Base-by-base conservation (phyloP, 805 yeast genomes). In the Ogataea kodamae region DNA sequence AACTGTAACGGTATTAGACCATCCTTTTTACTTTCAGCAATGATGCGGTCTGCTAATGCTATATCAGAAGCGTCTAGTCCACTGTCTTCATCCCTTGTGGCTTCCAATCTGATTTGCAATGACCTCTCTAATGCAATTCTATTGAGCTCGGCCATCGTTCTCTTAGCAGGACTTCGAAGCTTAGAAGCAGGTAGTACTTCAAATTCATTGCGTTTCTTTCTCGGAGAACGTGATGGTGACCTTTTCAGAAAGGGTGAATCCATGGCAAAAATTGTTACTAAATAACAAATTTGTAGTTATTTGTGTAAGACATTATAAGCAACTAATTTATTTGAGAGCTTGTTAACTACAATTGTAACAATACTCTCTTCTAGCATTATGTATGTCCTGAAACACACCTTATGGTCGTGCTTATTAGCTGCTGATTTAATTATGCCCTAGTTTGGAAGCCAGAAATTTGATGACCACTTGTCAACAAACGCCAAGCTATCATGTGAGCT, bases 71-170 rank as follows among this genome's bases (percentile, higher is more conserved):
- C 61, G 15, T 61, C 59, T 24, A 63, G 41, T 10, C 46, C 54
- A n/a, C 48, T 48, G 5, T 59, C 64, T 18, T 60, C 65, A 3
- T 28, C 32, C 5, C 28, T 26, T 4, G 38, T 18, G 9, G 43
- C 20, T 4, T 27, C 53, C 40, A 52, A 44, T 35, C 58, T 59
- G 4, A 62, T 55, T 15, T 46, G 46, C 14, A 62, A 53, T 0
- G 83, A 77, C 37, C 70, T 53, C 43, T 67, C 67, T 16, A 72
- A 50, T 2, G 83, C 83, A 2, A 73, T 62, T 25, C 54, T 50
- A 36, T 76, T 73, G 24, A 64, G 42, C 6, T 62, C 70, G 1
- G 49, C 49, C 38, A 55, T 45, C 1, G 64, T 39, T 44, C 77
- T 43, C 21, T 56, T 60, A 21, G 30, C 13, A 3, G 78, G 78